Evolutionary conservation across 2,329 filamentous ascomycete genomes (phyloP).

Genomic region (Colletotrichum chrysophilum): DNA sequence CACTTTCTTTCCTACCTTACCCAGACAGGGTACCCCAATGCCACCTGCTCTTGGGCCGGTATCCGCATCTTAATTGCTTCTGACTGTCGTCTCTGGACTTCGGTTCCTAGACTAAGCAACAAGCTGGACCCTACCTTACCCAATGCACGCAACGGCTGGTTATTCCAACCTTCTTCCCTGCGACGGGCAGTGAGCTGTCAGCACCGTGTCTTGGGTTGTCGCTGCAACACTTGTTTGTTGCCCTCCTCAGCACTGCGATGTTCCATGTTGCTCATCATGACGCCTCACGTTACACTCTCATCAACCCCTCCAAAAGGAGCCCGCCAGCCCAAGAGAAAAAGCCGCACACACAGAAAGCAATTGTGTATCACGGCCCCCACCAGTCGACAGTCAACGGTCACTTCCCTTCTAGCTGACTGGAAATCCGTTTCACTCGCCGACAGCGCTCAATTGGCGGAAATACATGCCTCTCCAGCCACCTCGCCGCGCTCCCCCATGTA

Average conservation of each 20-base stretch:
- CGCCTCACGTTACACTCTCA: background rate
- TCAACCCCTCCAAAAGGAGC: background rate
- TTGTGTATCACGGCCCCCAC: conserved; percentile 28
- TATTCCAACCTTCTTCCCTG: conserved; percentile 4
- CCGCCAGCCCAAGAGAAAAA: background rate
- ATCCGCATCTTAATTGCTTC: background rate
- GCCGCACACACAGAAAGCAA: background rate
- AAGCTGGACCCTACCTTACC: conserved; percentile 4
- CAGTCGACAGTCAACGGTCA: background rate
- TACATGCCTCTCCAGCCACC: background rate
- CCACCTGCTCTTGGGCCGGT: background rate
- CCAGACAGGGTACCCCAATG: background rate
- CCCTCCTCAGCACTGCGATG: background rate
- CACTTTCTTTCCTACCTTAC: background rate
- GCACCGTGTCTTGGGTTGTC: background rate
- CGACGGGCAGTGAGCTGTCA: background rate
- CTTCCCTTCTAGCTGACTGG: background rate
- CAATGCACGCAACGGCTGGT: background rate
- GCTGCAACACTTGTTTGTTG: background rate
- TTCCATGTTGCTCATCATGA: conserved; percentile 13
- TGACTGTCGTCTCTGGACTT: background rate
- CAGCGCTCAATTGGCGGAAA: background rate
- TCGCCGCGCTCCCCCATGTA: background rate
- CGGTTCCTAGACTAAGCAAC: background rate
- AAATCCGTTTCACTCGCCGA: background rate